These are phyloP conservation scores for Prunus fruticosa DNA, from an alignment of 306 rosid genomes.

Conservation along the genomic window DNA sequence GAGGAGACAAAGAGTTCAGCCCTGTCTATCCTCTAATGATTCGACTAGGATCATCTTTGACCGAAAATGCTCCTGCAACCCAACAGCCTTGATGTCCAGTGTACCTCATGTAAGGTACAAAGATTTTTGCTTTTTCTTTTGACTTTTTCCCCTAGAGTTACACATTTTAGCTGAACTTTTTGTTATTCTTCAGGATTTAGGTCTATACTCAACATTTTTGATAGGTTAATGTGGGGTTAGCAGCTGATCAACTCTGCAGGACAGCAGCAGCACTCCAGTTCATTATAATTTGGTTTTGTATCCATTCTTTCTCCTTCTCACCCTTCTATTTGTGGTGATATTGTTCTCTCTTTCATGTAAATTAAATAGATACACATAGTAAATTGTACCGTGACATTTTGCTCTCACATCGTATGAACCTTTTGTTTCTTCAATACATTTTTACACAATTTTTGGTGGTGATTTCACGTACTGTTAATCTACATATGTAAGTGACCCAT, in stretches of 20 bases:
- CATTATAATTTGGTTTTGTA: conserved; percentile 17
- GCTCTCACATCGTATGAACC: background rate
- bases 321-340: conserved; percentile 11
- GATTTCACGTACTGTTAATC: background rate
- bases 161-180: background rate
- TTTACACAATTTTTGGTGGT: background rate
- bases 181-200: background rate
- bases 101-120: conserved; percentile 26
- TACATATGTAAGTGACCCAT: too few species aligned
- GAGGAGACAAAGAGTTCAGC: conserved; percentile 94
- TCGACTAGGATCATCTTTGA: conserved; percentile 77
- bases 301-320: conserved; percentile 5
- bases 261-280: background rate
- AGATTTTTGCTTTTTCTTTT: background rate
- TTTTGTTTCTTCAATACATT: background rate
- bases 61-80: conserved; percentile 41
- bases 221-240: conserved; percentile 3
- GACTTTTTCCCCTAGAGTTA: background rate
- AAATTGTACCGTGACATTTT: background rate
- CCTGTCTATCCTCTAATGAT: conserved; percentile 95
- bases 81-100: conserved; percentile 40
- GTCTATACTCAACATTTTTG: conserved; percentile 5
- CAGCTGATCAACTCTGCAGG: background rate
- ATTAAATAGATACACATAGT: background rate
- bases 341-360: background rate